Evolutionary conservation across 2,329 filamentous ascomycete genomes (phyloP), one percentile per base, ranked within the genome.

Genomic region (Apiospora aurea): DNA sequence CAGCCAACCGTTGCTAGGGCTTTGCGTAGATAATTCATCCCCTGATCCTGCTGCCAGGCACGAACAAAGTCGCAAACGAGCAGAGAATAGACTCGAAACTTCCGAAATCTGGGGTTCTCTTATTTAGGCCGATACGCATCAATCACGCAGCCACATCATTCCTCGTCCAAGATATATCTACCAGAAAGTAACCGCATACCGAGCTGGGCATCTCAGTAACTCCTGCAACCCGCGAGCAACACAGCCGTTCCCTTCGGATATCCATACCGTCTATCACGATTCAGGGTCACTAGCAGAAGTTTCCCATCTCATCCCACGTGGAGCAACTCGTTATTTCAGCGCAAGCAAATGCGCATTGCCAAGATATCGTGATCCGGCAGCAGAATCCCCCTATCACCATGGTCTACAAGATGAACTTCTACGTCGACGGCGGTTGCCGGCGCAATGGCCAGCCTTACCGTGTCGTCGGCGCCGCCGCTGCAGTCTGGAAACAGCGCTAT

Each of bases 361-460:
- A 14, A 41, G 11, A 2, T 13, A 18, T 21, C 29, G 26, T 41
- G 34, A 41, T 14, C 13, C 3, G 5, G 21, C 3, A 11, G 8
- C 57, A 41, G 5, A 10, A 41, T 5, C 3, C 34, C 3, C 34
- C 34, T 21, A 13, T 6, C 34, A 74, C 18, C 38, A 83, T 82
- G 81, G 76, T 77, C 1, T 82, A 80, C 70, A 71, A 69, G 0
- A 81, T 83, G 79, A 53, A 78, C 14, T 79, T 83, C 69, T 75
- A 77, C 29, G 77, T 81, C 43, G 81, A 83, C 61, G 82, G 82
- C 7, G 79, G 74, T 16, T 82, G 80, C 66, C 75, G 79, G 47
- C 49, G 75, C 24, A 82, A 82, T 71, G 81, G 80, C 18, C 57
- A 41, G 4, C 41, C 73, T 2, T 18, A 44, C 0, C 61, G 69